Base-by-base conservation (phyloP, 805 yeast genomes). In the Yamadazyma olivae region DNA sequence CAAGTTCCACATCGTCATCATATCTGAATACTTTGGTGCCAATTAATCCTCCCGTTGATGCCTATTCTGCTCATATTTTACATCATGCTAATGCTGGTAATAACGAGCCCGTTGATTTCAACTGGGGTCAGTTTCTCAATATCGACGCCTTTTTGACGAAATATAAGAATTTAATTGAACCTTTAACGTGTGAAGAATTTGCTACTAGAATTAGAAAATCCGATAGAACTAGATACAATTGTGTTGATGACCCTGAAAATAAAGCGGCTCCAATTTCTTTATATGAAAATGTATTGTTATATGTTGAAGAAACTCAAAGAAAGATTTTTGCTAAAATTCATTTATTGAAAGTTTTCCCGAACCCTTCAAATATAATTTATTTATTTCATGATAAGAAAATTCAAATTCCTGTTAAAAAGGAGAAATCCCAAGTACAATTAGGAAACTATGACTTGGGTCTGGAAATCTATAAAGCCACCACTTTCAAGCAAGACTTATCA, bases 171-270 rank as follows among this genome's bases (percentile, higher is more conserved):
- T 6, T 27, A 1, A 16, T 43, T 4, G 19, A 13, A 12, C 35
- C 39, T 3, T 40, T 43, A 19, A 29, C 33, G 1, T 44, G 49
- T 36, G 43, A 39, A 27, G 42, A 35, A 14, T 44, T 44, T 25
- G 44, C 40, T 20, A 13, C 15, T 24, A 22, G 44, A 22, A 39
- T 44, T 17, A 16, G 20, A n/a, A 44, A 35, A 27, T 24, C 38
- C 10, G 40, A 39, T 21, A 35, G 37, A 24, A 39, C 38, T 21
- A 26, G 32, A 13, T 44, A 21, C 27, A 41, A 41, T 33, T 44
- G 49, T 31, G 14, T 21, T 9, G 49, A 44, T 27, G 44, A 41
- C 15, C 44, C 45, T 6, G 39, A 36, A 3, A 22, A 41, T 27
- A 32, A 29, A 4, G 4, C 12, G 5, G 35, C 30, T 9, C 45